phyloP scores from a whole-genome alignment of 2,329 filamentous ascomycete genomes.

The Trichoderma lentiforme region DNA sequence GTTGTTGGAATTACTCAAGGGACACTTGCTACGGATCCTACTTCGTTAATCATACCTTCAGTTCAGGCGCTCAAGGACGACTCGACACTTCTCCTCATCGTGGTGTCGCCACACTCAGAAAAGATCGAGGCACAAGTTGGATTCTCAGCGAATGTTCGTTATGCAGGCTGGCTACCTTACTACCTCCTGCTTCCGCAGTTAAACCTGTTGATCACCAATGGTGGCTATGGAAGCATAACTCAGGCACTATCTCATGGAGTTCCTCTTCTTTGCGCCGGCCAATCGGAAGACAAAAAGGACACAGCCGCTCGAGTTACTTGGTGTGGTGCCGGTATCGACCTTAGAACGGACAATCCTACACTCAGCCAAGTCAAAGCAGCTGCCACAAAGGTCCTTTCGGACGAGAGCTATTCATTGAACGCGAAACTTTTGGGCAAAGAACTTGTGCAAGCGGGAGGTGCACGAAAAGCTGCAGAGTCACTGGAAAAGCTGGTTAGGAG shows the following conservation, averaged over 20 bases:
- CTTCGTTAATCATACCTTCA: slow-evolving; percentile 36
- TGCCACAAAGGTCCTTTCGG: slow-evolving; percentile 26
- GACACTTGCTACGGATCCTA: slow-evolving; percentile 36
- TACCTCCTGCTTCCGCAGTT: slow-evolving; percentile 34
- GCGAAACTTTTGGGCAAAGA: slow-evolving; percentile 28
- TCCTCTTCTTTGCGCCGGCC: slow-evolving; percentile 36
- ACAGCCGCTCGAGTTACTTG: slow-evolving; percentile 33
- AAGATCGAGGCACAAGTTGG: slow-evolving; percentile 26
- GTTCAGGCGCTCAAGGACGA: slow-evolving; percentile 33
- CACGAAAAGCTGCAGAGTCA: slow-evolving; percentile 26
- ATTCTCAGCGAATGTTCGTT: slow-evolving; percentile 29
- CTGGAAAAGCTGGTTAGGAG: slow-evolving; percentile 27
- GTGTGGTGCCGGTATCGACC: slow-evolving; percentile 34
- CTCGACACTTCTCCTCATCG: slow-evolving; percentile 30
- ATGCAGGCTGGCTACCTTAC: slow-evolving; percentile 37
- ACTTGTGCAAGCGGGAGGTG: slow-evolving; percentile 29
- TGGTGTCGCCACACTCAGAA: slow-evolving; percentile 31
- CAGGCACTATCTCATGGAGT: slow-evolving; percentile 36
- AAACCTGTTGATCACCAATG: slow-evolving; percentile 35
- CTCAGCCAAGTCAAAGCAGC: slow-evolving; percentile 27
- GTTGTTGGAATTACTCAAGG: slow-evolving; percentile 39
- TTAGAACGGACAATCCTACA: slow-evolving; percentile 35
- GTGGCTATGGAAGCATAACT: slow-evolving; percentile 37
- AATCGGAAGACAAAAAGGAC: slow-evolving; percentile 38
- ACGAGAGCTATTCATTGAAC: slow-evolving; percentile 23